Base-by-base conservation (phyloP, 2,329 filamentous ascomycete species). In the Fusarium vanettenii region DNA sequence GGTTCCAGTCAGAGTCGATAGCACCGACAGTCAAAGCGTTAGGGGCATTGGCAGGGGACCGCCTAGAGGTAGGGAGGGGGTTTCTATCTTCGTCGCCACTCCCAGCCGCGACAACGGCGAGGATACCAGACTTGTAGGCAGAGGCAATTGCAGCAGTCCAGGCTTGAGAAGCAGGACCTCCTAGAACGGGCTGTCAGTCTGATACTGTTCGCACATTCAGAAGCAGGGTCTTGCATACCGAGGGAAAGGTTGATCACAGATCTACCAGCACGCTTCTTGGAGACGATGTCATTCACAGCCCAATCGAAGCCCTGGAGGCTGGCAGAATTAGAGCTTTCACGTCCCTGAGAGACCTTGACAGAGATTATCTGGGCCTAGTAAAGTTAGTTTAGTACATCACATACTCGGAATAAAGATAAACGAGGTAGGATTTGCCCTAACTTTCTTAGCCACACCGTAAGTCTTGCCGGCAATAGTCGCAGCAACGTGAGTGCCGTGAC, bases 241-340 rank as follows among this genome's bases (percentile, higher is more conserved):
- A 89, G 81, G 20, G 85, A 87, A 81, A 89, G 83, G 76, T 83
- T 86, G 27, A 87, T 81, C 20, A 87, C 85, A 6, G 86, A 80
- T 5, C 80, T 78, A 6, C 52, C 66, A 3, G 71, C 71, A 2
- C 80, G 77, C 13, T 77, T 78, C 33, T 77, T 79, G 13, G 71
- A 57, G 27, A 78, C 66, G 10, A 83, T 81, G 56, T 85, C 82
- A 8, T 79, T 77, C 2, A 82, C 80, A 0, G 81, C 82, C 82
- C 82, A 85, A 50, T 80, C 77, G 8, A 79, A 81, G 1, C 81
- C 83, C 1, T 78, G 76, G 6, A 85, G 71, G 16, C 83, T 70
- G 20, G 75, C 68, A 1, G 77, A 69, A 0, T 71, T 77, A 6
- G 76, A 66, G 9, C 74, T 68, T 2, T 77, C 67, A 0, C 35